Conservation (phyloP, 495 filamentous ascomycete species). For the Pyrenula massariospora region DNA sequence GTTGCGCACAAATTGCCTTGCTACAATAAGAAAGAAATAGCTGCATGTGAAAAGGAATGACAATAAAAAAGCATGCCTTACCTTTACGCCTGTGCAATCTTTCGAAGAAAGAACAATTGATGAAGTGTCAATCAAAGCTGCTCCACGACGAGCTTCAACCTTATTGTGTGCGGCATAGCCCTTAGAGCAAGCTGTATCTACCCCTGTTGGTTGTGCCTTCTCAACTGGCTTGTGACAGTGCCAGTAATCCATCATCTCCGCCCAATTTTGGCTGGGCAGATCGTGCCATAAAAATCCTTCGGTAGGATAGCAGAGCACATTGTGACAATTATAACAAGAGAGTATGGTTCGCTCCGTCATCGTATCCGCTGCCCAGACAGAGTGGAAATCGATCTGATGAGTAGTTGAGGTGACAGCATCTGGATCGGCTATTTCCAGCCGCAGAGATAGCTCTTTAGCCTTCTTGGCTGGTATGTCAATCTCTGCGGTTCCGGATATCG, state of each 20-base stretch:
- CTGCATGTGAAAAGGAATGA: constrained; percentile 11
- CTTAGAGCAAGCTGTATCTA: constrained; percentile 36
- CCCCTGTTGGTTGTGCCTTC: constrained; percentile 5
- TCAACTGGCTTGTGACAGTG: constrained; percentile 86
- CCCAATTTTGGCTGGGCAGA: constrained; percentile 92
- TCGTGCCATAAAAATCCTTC: constrained; percentile 67
- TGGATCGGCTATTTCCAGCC: constrained; percentile 48
- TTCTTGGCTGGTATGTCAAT: constrained; percentile 20
- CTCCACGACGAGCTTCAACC: constrained; percentile 47
- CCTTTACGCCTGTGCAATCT: constrained; percentile 54
- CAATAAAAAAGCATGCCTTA: constrained; percentile 32
- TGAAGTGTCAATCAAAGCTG: constrained; percentile 71
- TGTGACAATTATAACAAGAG: constrained; percentile 50
- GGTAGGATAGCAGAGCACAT: constrained; percentile 14
- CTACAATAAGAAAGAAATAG: constrained; percentile 5
- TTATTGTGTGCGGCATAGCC: constrained; percentile 66
- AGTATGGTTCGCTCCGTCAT: constrained; percentile 43
- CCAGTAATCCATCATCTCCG: constrained; percentile 99
- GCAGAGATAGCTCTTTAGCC: constrained; percentile 48
- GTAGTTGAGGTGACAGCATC: constrained; percentile 15
- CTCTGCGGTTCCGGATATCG: constrained; percentile 27
- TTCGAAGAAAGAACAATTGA: constrained; percentile 54
- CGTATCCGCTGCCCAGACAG: constrained; percentile 65
- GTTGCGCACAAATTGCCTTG: not conserved
- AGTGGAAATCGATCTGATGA: constrained; percentile 25